Evolutionary conservation across 2,329 filamentous ascomycete genomes (phyloP).

Genomic region (Trichoderma cornu-damae): DNA sequence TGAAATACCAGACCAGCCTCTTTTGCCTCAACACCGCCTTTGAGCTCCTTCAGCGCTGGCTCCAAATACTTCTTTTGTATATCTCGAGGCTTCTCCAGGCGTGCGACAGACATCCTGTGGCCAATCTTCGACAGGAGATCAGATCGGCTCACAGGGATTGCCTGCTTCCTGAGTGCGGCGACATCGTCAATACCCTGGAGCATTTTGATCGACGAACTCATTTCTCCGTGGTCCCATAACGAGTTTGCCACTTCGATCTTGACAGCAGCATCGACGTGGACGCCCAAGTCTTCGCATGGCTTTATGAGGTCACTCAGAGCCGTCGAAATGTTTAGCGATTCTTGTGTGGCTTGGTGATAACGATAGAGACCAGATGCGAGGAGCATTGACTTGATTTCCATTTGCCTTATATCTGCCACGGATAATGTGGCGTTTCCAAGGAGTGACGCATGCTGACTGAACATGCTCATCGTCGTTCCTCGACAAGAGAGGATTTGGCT

Average conservation of each 20-base stretch:
- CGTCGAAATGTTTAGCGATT: constrained; percentile 80
- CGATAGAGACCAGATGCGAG: constrained; percentile 70
- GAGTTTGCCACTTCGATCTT: constrained; percentile 82
- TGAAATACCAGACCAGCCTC: constrained; percentile 88
- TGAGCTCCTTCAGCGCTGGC: constrained; percentile 77
- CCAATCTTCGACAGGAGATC: constrained; percentile 83
- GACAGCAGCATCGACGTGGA: constrained; percentile 71
- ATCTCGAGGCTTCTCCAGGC: constrained; percentile 82
- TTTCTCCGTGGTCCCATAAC: constrained; percentile 91
- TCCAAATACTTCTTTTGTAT: constrained; percentile 84
- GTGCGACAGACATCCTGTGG: constrained; percentile 81
- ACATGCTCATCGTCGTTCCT: constrained; percentile 72
- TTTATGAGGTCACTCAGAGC: constrained; percentile 72
- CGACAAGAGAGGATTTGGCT: constrained; percentile 76
- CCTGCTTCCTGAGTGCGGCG: constrained; percentile 60
- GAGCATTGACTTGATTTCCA: constrained; percentile 73
- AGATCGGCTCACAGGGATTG: constrained; percentile 65
- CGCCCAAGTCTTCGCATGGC: constrained; percentile 62
- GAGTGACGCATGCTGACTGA: constrained; percentile 65
- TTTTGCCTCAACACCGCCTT: constrained; percentile 58
- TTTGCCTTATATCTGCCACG: constrained; percentile 58
- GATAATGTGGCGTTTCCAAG: constrained; percentile 56
- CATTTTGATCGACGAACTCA: constrained; percentile 81
- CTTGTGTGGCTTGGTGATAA: constrained; percentile 75
- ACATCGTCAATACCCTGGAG: constrained; percentile 65